Evolutionary conservation across 192 early-diverging fungal genomes (phyloP).

Genomic region (Powellomyces hirtus): DNA sequence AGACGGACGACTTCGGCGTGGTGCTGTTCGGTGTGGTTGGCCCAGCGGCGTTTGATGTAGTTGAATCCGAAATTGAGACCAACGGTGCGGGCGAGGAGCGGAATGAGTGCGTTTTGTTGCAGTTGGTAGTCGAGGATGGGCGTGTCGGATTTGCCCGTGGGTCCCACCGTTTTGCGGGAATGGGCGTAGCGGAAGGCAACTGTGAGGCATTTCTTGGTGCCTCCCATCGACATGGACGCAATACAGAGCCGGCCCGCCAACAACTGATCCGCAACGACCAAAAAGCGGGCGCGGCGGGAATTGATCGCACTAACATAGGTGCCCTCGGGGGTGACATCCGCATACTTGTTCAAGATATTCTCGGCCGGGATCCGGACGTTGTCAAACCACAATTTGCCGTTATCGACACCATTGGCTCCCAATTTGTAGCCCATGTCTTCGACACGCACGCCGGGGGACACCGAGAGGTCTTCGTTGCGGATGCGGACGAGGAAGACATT

Average conservation of each 20-base stretch:
- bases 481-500: conserved; percentile 73
- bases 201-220: conserved; percentile 56
- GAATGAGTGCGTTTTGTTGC: conserved; percentile 72
- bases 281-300: conserved; percentile 65
- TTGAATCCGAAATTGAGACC: conserved; percentile 75
- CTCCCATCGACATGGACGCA: conserved; percentile 63
- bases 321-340: conserved; percentile 55
- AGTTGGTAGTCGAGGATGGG: conserved; percentile 75
- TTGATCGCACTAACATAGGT: conserved; percentile 54
- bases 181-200: conserved; percentile 74
- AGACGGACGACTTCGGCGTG: conserved; percentile 64
- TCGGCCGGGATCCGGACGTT: conserved; percentile 59
- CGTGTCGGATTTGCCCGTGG: conserved; percentile 72
- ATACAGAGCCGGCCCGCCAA: conserved; percentile 69
- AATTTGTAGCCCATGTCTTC: conserved; percentile 71
- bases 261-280: conserved; percentile 76
- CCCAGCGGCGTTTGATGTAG: conserved; percentile 71
- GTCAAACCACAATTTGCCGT: conserved; percentile 64
- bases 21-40: conserved; percentile 37
- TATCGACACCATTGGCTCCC: conserved; percentile 76
- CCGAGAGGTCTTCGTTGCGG: conserved; percentile 66
- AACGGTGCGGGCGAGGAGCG: conserved; percentile 62
- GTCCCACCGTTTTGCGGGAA: conserved; percentile 68
- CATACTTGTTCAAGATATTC: conserved; percentile 67
- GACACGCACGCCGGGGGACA: conserved; percentile 64